A percentile compares a stretch with the other conserved stretches of the same genome.
These are phyloP conservation scores for Immersiella caudata DNA, from an alignment of 495 filamentous ascomycete genomes.

Conservation along the genomic window DNA sequence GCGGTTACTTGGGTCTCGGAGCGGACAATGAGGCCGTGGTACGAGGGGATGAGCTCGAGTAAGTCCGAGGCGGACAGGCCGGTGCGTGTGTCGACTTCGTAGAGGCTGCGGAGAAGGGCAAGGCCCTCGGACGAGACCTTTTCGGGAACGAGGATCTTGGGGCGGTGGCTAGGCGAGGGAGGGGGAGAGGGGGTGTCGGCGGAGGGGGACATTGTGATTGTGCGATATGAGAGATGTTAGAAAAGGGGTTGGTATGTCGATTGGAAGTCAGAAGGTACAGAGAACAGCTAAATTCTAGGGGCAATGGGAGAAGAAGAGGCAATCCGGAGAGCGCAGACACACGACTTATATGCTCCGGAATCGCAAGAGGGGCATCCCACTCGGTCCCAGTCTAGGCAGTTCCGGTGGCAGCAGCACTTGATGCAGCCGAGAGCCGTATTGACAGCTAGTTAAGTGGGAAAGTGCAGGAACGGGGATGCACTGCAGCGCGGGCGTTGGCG, in stretches of 20 bases:
- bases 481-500: not conserved
- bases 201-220: conserved; percentile 41
- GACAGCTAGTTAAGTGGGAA: not conserved
- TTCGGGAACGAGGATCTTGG: conserved; percentile 69
- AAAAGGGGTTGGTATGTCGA: not conserved
- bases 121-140: conserved; percentile 75
- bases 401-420: not conserved
- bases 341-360: not conserved
- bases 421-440: not conserved
- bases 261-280: not conserved
- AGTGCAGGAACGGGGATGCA: conserved; percentile 1
- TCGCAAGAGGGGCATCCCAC: not conserved
- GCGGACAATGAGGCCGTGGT: conserved; percentile 70
- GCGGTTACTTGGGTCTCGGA: conserved; percentile 73
- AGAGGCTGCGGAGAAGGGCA: conserved; percentile 54
- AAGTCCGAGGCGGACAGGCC: conserved; percentile 59
- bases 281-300: not conserved
- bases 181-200: conserved; percentile 21
- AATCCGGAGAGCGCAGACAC: not conserved
- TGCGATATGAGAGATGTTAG: not conserved
- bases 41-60: conserved; percentile 59
- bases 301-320: not conserved
- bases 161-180: conserved; percentile 28
- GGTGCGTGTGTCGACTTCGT: conserved; percentile 61
- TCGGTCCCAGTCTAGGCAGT: not conserved